These are phyloP conservation scores for Clonostachys chloroleuca DNA, from an alignment of 2,329 filamentous ascomycete genomes.

Conservation along the genomic window DNA sequence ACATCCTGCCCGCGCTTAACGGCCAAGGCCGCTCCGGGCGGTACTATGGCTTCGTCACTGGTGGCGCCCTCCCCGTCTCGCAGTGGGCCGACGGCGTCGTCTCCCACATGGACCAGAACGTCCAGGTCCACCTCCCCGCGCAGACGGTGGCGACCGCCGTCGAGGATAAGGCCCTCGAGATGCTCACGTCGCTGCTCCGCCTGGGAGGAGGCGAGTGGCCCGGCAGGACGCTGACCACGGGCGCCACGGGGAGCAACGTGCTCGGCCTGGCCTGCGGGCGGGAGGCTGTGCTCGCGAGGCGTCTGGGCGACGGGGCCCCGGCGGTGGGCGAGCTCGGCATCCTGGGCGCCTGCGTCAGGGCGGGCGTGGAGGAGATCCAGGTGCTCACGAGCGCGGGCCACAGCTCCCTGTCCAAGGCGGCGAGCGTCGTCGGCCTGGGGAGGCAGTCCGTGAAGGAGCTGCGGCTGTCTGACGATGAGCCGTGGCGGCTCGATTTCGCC, in stretches of 20 bases:
- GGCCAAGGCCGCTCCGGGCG: conserved; percentile 58
- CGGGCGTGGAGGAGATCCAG: conserved; percentile 65
- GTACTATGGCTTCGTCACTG: conserved; percentile 89
- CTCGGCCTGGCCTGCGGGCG: conserved; percentile 66
- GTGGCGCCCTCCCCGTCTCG: conserved; percentile 74
- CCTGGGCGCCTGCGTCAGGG: conserved; percentile 57
- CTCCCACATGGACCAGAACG: conserved; percentile 76
- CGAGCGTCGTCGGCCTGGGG: conserved; percentile 76
- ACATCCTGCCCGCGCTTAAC: conserved; percentile 59
- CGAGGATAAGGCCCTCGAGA: conserved; percentile 66
- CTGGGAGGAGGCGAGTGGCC: conserved; percentile 54
- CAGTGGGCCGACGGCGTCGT: conserved; percentile 83
- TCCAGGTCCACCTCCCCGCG: conserved; percentile 72
- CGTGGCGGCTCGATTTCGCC: conserved; percentile 67
- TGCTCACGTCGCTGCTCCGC: conserved; percentile 64
- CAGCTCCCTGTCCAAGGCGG: conserved; percentile 80
- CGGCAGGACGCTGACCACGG: conserved; percentile 51
- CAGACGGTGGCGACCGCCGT: conserved; percentile 74
- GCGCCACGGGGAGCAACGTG: conserved; percentile 72
- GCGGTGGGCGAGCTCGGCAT: conserved; percentile 69
- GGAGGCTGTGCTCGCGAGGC: conserved; percentile 53
- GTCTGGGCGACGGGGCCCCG: conserved; percentile 16
- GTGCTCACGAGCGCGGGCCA: conserved; percentile 80
- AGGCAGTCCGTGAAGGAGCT: conserved; percentile 63
- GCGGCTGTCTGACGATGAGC: conserved; percentile 39